phyloP scores from a whole-genome alignment of 148 eudicot genomes.

The Diospyros kaki region DNA sequence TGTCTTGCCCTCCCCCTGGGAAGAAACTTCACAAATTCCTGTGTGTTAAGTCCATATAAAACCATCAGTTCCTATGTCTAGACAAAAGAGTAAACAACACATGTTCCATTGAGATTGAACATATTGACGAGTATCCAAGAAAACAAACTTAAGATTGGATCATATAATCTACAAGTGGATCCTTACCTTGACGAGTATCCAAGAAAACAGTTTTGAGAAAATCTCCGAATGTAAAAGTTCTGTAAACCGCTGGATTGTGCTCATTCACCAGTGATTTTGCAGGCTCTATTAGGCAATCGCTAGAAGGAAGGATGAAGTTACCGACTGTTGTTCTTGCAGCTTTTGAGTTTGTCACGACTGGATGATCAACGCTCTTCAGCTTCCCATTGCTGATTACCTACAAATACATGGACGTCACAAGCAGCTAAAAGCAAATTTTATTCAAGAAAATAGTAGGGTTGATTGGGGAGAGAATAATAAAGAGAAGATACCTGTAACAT shows the following conservation, averaged over 20 bases:
- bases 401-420: neutral
- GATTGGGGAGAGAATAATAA: neutral
- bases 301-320: neutral
- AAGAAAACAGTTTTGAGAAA: neutral
- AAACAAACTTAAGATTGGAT: neutral
- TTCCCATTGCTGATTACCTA: constrained; percentile 14
- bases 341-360: neutral
- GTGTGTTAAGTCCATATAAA: no score
- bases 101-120: no score
- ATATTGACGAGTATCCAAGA: no score
- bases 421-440: no score
- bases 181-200: neutral
- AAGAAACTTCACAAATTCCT: no score
- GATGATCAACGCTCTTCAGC: neutral
- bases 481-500: constrained; percentile 6
- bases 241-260: neutral
- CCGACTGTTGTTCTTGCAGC: neutral
- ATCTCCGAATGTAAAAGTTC: neutral
- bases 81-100: no score
- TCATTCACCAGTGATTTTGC: neutral
- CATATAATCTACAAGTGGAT: neutral
- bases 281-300: neutral
- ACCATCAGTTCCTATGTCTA: no score
- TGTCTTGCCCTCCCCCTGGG: no score
- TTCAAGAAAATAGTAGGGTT: neutral